Evolutionary conservation across 345 rosid genomes (phyloP), one percentile per base, ranked within the genome.

Genomic region (Sonneratia alba): DNA sequence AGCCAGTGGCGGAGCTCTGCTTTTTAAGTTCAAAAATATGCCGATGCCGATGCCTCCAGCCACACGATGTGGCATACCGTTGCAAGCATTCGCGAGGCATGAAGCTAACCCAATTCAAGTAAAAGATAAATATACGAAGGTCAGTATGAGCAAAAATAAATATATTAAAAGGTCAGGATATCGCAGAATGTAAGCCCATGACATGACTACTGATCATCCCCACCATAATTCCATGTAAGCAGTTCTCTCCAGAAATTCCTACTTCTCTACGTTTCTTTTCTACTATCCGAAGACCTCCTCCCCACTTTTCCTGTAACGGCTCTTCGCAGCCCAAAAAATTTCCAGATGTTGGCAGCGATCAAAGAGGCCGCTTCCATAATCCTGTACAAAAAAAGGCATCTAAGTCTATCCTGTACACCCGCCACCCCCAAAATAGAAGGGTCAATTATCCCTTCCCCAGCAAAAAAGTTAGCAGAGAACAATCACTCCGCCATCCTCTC

Each of bases 401-500:
- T 27, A 53, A 62, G 19, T 34, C 66, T 62, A 62, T 3, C 37
- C 66, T 62, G 66, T 62, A 62, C 66, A 62, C 27, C 66, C 9
- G 3, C 32, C 13, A 11, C 27, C 36, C 66, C 38, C 6, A 27
- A 34, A 62, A 32, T 3, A 27, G 13, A 42, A 67, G 21, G 43
- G 36, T 40, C 53, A 66, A 4, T 22, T 6, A 21, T 67, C 27
- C 36, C 3, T 37, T 22, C 36, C 56, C 37, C 18, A 18, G 8
- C 57, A 67, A 42, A 73, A 55, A 32, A 18, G n/a, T 48, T 48
- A 22, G 34, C 69, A 19, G 64, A 77, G 81, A n/a, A 73, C 66
- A 16, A 72, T 27, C 43, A 81, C 47, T 63, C 75, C 74, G 11
- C 86, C 78, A 57, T 43, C 77, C 55, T 38, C 63, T 70, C 56